Evolutionary conservation across 441 rosid genomes (phyloP), one percentile per base, ranked within the genome.

Genomic region (Gossypium lobatum): DNA sequence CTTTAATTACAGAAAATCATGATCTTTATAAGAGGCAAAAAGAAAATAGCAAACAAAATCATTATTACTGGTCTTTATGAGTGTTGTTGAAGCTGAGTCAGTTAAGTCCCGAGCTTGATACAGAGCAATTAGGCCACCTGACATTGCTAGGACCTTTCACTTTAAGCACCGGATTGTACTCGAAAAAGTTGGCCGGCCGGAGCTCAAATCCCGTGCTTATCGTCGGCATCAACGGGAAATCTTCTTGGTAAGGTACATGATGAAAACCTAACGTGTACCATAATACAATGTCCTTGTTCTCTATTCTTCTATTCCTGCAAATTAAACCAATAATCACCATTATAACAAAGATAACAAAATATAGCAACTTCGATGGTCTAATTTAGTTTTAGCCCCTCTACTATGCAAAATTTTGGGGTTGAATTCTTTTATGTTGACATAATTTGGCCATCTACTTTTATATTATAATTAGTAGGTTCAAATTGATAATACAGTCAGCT

Each of bases 171-270:
- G 87, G 90, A 73, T 88, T 89, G 39, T 71, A 74, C 72, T 89
- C 83, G 21, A 86, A 88, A 70, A 87, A 87, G 54, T 89, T 86
- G 37, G 83, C 75, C 0, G 91, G 93, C 4, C 83, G 78, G 39
- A 87, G 87, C 80, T 87, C 90, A 48, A 87, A 85, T 53, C 84
- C 89, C 3, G 74, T 71, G 11, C 73, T 71, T 59, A 89, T 16
- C 1, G 88, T 85, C 2, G 91, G 85, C 93, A 89, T 86, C 70
- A 81, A 39, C 0, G 93, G 91, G 57, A 83, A 89, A 82, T 89
- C 93, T 74, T 88, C 93, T 48, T 86, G 90, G 73, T 80, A 77
- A 0, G 91, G 90, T 1, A 81, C 79, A 39, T 89, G 91, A 78
- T 83, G 90, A 64, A 83, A 75, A 2, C 88, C 89, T 34, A 85